A percentile compares a stretch with the other conserved stretches of the same genome.
These are phyloP conservation scores for Microglena sp. DNA, from an alignment of 139 green algal genomes.

Conservation along the genomic window DNA sequence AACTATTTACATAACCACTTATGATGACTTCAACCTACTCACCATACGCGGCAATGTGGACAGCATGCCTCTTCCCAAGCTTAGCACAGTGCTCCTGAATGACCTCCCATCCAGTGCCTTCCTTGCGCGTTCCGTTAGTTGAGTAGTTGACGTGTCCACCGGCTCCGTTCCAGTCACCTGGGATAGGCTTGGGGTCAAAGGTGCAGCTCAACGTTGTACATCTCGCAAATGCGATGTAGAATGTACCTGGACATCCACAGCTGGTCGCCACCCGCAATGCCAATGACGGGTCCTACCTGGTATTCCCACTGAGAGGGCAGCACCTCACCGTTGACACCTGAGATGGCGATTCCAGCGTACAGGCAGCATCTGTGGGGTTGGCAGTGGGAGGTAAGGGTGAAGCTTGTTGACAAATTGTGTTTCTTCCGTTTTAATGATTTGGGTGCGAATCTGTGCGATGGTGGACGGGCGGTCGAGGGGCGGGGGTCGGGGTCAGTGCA, in stretches of 20 bases:
- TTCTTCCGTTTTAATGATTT: no score
- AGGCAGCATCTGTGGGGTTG: no score
- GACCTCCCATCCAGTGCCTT: slow-evolving; percentile 58
- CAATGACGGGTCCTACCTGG: slow-evolving; percentile 74
- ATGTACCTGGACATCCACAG: slow-evolving; percentile 96
- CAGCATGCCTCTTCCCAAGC: slow-evolving; percentile 73
- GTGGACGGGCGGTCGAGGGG: no score
- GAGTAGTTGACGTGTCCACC: slow-evolving; percentile 96
- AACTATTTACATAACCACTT: no score
- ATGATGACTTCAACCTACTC: no score
- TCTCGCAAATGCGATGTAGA: slow-evolving; percentile 80
- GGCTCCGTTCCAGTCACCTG: slow-evolving; percentile 98
- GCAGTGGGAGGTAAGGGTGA: no score
- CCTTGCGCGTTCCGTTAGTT: slow-evolving; percentile 73
- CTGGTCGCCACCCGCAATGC: slow-evolving; percentile 84
- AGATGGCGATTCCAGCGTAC: slow-evolving; percentile 86
- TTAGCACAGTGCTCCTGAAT: slow-evolving; percentile 80
- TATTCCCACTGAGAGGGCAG: slow-evolving; percentile 99
- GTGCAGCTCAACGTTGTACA: slow-evolving; percentile 90
- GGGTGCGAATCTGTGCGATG: no score
- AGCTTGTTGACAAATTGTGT: no score
- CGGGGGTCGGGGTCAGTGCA: no score
- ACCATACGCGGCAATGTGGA: slow-evolving; percentile 38
- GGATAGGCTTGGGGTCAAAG: slow-evolving; percentile 96
- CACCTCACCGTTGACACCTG: slow-evolving; percentile 93